Evolutionary conservation across 176 grass and related monocot species (phyloP).

Genomic region (Ensete glaucum): DNA sequence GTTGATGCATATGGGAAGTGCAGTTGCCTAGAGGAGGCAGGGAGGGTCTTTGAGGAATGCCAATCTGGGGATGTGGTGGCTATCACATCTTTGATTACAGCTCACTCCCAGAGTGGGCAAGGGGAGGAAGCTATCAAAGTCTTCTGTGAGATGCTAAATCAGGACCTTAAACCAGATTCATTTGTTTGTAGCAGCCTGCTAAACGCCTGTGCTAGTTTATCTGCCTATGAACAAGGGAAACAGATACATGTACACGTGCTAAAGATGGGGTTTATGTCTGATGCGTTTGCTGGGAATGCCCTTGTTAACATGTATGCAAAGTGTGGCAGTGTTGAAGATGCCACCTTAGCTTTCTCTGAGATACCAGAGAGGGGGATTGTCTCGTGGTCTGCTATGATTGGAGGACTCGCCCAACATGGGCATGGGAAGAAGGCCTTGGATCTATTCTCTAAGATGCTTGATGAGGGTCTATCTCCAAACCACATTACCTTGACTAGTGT

Average conservation of each 20-base stretch:
- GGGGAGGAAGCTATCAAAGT: constrained; percentile 78
- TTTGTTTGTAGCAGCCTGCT: constrained; percentile 80
- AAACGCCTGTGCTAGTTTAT: constrained; percentile 71
- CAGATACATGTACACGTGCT: constrained; percentile 70
- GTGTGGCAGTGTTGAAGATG: constrained; percentile 76
- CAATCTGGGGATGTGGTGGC: constrained; percentile 46
- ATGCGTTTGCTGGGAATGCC: constrained; percentile 70
- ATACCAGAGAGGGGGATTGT: constrained; percentile 61
- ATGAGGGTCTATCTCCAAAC: constrained; percentile 56
- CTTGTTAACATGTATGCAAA: constrained; percentile 91
- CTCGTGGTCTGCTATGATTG: constrained; percentile 98
- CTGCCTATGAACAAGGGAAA: constrained; percentile 84
- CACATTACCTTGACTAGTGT: constrained; percentile 73
- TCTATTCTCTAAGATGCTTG: constrained; percentile 58
- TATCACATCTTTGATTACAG: constrained; percentile 81
- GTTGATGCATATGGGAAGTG: constrained; percentile 92
- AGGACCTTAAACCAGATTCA: constrained; percentile 61
- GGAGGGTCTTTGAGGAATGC: constrained; percentile 52
- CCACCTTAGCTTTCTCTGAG: constrained; percentile 49
- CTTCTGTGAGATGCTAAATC: constrained; percentile 54
- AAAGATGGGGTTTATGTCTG: constrained; percentile 55
- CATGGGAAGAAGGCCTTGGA: constrained; percentile 58
- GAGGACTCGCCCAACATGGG: constrained; percentile 80
- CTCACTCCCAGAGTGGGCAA: constrained; percentile 50
- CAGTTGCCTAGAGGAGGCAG: constrained; percentile 31